Base-by-base conservation (phyloP, 495 filamentous ascomycete species). In the Amphirosellinia nigrospora region DNA sequence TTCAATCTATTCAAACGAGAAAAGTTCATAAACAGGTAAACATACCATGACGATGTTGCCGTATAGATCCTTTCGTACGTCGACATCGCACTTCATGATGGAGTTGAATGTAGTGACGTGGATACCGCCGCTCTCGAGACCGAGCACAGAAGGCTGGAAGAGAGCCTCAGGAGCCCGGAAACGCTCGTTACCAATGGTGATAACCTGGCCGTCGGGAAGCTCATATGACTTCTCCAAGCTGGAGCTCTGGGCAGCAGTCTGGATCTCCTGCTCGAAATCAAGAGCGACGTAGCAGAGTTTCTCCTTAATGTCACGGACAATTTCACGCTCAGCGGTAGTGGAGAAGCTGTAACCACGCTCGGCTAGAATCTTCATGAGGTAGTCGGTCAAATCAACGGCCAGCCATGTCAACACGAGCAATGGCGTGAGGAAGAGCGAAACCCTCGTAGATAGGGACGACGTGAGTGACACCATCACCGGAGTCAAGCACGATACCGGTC, bases 71-170 rank as follows among this genome's bases (percentile, higher is more conserved):
- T 98, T 99, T 89, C 96, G 91, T 81, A 99, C 92, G 84, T 99
- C 96, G 84, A 99, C 94, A 85, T 99, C 96, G 84, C 96, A 98
- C 90, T 98, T 97, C 92, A 97, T 98, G 90, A 99, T 98, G 73
- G 96, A 98, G 89, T 98, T 98, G 91, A 98, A 98, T 75, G 97
- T 98, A 80, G 96, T 98, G 81, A 97, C 96, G 86, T 99, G 96
- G 86, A 99, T 97, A 86, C 96, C 96, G 78, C 95, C 96, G 85
- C 89, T 92, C 85, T 99, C 96, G 73, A 97, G 94, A 89, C 96
- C 96, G 70, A 99, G 88, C 71, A 99, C 96, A 79, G 92, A 95
- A 73, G 96, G 96, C 88, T 97, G 94, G 93, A 99, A 99, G 73
- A 99, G 92, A 85, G 97, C 96, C 86, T 99, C 96, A 72, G 96